A percentile compares a stretch with the other conserved stretches of the same genome.
phyloP scores from a whole-genome alignment of 108 stramenopile genomes.

The Cafeteria roenbergensis region DNA sequence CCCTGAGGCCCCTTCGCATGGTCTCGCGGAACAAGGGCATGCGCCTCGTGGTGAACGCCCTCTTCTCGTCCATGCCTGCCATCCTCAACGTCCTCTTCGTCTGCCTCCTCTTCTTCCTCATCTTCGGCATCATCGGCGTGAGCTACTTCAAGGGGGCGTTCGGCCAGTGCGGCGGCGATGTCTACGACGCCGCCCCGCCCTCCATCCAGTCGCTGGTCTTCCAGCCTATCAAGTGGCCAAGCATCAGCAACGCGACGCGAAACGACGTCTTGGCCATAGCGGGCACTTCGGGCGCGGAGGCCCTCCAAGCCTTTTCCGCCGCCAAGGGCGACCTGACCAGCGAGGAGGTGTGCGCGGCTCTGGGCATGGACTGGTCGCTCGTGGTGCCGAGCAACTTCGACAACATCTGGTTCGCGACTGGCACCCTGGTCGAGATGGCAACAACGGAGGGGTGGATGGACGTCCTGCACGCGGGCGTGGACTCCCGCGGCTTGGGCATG shows the following conservation, averaged over 20 bases:
- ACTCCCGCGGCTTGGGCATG: not conserved
- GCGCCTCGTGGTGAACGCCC: slow-evolving; percentile 54
- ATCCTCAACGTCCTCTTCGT: slow-evolving; percentile 44
- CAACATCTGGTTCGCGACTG: slow-evolving; percentile 31
- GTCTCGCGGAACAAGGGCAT: slow-evolving; percentile 50
- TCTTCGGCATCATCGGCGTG: slow-evolving; percentile 58
- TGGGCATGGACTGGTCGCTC: not conserved
- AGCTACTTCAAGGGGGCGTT: slow-evolving; percentile 52
- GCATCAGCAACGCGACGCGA: no score
- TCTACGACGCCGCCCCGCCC: not conserved
- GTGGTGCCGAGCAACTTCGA: slow-evolving; percentile 22
- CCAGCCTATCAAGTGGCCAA: slow-evolving; percentile 6
- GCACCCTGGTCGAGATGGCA: slow-evolving; percentile 35
- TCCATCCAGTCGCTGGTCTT: not conserved
- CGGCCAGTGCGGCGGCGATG: slow-evolving; percentile 31
- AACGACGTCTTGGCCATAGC: no score
- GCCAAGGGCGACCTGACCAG: no score
- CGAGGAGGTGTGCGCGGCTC: not conserved
- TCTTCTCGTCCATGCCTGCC: slow-evolving; percentile 47
- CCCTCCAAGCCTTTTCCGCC: no score
- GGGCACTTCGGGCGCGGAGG: no score
- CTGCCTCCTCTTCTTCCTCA: slow-evolving; percentile 39
- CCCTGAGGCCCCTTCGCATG: slow-evolving; percentile 58
- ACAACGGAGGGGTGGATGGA: slow-evolving; percentile 36
- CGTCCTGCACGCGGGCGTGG: slow-evolving; percentile 31